Conservation (phyloP, 352 stramenopile species). For the Pythium dissotocum region DNA sequence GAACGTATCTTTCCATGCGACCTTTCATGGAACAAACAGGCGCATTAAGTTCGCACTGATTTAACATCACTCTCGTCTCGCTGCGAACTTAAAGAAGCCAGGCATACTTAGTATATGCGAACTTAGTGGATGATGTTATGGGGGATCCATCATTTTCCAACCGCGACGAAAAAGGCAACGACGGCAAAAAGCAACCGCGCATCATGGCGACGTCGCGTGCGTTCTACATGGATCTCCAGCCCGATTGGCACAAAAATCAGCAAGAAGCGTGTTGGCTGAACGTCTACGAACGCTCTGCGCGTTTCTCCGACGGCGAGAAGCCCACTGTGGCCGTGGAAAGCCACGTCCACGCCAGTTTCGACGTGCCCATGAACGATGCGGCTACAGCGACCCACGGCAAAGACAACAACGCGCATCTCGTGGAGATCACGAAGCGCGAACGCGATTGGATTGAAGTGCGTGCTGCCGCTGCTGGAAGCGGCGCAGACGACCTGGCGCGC, state of each 20-base stretch:
- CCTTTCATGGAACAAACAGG: slow-evolving; percentile 16
- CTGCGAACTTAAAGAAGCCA: too few species aligned
- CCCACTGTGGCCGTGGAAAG: slow-evolving; percentile 22
- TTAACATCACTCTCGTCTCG: not conserved
- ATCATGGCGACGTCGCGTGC: slow-evolving; percentile 9
- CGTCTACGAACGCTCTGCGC: slow-evolving; percentile 49
- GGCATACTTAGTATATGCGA: not conserved
- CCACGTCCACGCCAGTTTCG: slow-evolving; percentile 39
- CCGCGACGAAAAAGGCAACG: slow-evolving; percentile 19
- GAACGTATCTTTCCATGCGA: slow-evolving; percentile 24
- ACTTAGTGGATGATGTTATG: slow-evolving; percentile 2
- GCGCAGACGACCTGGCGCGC: slow-evolving; percentile 7
- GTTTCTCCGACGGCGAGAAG: slow-evolving; percentile 16
- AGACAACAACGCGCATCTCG: slow-evolving; percentile 25
- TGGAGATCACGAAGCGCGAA: slow-evolving; percentile 38
- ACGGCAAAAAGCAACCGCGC: slow-evolving; percentile 2
- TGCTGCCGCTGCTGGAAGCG: slow-evolving; percentile 14
- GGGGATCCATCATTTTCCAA: not conserved
- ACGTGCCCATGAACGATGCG: slow-evolving; percentile 33
- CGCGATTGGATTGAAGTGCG: slow-evolving; percentile 54
- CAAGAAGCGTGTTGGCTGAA: slow-evolving; percentile 45
- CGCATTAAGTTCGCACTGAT: slow-evolving; percentile 10
- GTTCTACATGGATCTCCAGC: slow-evolving; percentile 67
- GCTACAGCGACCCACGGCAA: slow-evolving; percentile 8
- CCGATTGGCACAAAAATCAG: slow-evolving; percentile 47